phyloP scores from a whole-genome alignment of 768 basidiomycete species.

The Mycena amicta region DNA sequence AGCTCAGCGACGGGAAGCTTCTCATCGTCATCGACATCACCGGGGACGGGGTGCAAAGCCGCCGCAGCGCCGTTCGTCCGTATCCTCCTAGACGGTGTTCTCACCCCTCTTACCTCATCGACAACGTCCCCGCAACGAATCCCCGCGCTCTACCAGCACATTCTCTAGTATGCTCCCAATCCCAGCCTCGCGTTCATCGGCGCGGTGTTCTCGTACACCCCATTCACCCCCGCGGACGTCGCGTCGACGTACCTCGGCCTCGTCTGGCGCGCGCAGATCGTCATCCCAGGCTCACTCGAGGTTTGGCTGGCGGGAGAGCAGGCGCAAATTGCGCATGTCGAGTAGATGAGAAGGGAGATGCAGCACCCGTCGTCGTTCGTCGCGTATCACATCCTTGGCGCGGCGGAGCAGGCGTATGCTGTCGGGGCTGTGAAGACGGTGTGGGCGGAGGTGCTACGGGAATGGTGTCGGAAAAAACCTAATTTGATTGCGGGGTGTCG shows the following conservation, averaged over 20 bases:
- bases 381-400: too few relatives aligned
- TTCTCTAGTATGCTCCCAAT: constrained; percentile 49
- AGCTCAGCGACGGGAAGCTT: too few relatives aligned
- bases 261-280: constrained; percentile 37
- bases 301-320: constrained; percentile 40
- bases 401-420: constrained; percentile 40
- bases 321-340: constrained; percentile 32
- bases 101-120: constrained; percentile 32
- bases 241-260: constrained; percentile 50
- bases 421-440: constrained; percentile 30
- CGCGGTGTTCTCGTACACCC: constrained; percentile 48
- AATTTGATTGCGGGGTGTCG: neutral
- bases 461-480: neutral
- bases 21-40: constrained; percentile 43
- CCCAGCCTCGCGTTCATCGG: constrained; percentile 49
- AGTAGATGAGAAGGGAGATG: constrained; percentile 12
- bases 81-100: too few relatives aligned
- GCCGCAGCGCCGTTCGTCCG: too few relatives aligned
- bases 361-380: constrained; percentile 35
- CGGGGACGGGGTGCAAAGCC: constrained; percentile 51
- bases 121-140: constrained; percentile 38
- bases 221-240: constrained; percentile 51
- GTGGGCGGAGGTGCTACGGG: too few relatives aligned
- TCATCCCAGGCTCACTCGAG: constrained; percentile 36
- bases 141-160: constrained; percentile 46